A percentile compares a stretch with the other conserved stretches of the same genome.
Evolutionary conservation across 371 early-diverging fungal species (phyloP).

Genomic region (Saksenaea vasiformis): DNA sequence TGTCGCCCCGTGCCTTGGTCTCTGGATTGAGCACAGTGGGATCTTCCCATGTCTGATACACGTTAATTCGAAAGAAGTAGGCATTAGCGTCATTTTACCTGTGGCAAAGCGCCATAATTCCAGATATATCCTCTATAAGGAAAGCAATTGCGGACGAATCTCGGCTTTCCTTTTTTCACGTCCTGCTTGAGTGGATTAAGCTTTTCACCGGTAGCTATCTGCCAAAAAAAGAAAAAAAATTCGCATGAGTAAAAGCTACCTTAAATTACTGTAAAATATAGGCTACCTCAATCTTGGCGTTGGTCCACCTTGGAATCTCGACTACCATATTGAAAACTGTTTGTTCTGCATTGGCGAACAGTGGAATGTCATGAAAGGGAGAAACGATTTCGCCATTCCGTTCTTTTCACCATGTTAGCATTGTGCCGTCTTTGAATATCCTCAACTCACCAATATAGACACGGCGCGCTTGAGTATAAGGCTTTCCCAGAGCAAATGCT

Average conservation of each 20-base stretch:
- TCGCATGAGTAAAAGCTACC: background rate
- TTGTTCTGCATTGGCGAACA: slow-evolving; percentile 74
- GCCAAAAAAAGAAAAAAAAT: background rate
- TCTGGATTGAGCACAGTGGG: slow-evolving; percentile 77
- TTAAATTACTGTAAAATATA: background rate
- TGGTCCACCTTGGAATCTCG: slow-evolving; percentile 95
- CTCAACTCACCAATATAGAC: slow-evolving; percentile 1
- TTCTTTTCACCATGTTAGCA: background rate
- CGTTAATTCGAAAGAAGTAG: background rate
- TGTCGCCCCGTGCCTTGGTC: slow-evolving; percentile 88
- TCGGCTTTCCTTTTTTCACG: slow-evolving; percentile 90
- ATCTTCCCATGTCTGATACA: slow-evolving; percentile 91
- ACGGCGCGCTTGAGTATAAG: background rate
- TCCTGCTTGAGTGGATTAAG: slow-evolving; percentile 97
- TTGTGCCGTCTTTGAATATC: background rate
- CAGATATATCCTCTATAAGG: slow-evolving; percentile 96
- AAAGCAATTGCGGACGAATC: slow-evolving; percentile 93
- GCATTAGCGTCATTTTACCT: slow-evolving; percentile 24
- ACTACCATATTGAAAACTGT: slow-evolving; percentile 87
- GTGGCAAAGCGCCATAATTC: slow-evolving; percentile 96
- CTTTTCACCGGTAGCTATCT: slow-evolving; percentile 77
- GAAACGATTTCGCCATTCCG: slow-evolving; percentile 57
- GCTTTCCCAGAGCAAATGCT: background rate
- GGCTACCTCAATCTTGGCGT: slow-evolving; percentile 92
- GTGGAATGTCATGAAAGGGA: slow-evolving; percentile 95